phyloP scores from a whole-genome alignment of 148 eudicot genomes.

The Chenopodium quinoa region DNA sequence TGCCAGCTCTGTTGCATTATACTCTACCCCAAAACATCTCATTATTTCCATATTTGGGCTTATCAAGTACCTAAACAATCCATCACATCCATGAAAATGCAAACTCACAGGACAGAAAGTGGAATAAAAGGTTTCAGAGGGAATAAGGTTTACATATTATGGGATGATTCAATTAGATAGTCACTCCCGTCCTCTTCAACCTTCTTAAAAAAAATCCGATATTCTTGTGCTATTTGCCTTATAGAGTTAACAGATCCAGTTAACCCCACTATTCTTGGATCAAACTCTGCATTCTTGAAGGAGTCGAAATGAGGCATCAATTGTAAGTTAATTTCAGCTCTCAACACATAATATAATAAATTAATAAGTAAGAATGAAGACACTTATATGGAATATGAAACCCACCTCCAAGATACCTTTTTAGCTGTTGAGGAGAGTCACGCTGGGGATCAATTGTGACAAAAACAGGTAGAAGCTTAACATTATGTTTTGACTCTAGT shows the following conservation, averaged over 20 bases:
- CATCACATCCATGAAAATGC: conserved; percentile 7
- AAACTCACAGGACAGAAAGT: not conserved
- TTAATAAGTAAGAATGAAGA: not conserved
- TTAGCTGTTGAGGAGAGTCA: conserved; percentile 72
- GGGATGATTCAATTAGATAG: conserved; percentile 83
- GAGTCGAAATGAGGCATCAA: conserved; percentile 14
- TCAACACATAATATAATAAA: not conserved
- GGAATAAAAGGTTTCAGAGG: conserved; percentile 10
- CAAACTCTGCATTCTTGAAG: conserved; percentile 65
- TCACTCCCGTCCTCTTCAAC: conserved; percentile 86
- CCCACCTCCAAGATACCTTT: conserved; percentile 81
- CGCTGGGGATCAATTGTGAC: conserved; percentile 95
- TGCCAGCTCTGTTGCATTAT: conserved; percentile 57
- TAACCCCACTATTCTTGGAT: conserved; percentile 80
- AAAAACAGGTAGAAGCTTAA: conserved; percentile 68
- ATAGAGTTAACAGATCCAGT: conserved; percentile 75
- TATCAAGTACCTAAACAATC: conserved; percentile 64
- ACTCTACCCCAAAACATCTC: conserved; percentile 69
- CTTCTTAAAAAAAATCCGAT: conserved; percentile 77
- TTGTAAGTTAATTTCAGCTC: conserved; percentile 9
- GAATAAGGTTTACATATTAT: conserved; percentile 59
- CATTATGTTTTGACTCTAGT: conserved; percentile 61
- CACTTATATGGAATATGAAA: conserved; percentile 5
- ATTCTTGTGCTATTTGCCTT: conserved; percentile 80
- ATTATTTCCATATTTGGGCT: conserved; percentile 70